Conservation (phyloP, 148 eudicot species). For the Camellia lanceoleosa region DNA sequence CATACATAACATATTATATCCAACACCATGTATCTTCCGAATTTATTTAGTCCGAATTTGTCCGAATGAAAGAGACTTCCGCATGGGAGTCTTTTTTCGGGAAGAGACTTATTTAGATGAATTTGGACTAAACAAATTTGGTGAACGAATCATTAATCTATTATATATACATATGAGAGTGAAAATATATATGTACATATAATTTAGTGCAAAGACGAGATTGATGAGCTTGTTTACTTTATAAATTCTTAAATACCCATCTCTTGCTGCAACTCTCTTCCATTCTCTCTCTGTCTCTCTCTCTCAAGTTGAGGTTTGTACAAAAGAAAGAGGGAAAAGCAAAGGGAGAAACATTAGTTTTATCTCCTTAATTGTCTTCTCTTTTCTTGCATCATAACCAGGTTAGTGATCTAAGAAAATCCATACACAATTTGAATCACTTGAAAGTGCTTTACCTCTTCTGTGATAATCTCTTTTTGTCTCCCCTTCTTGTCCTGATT, state of each 20-base stretch:
- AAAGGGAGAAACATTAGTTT: conserved; percentile 19
- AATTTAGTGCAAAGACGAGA: conserved; percentile 20
- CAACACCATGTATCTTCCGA: too few relatives aligned
- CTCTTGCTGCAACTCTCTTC: conserved; percentile 37
- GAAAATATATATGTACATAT: neutral
- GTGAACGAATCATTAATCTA: too few relatives aligned
- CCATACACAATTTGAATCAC: neutral
- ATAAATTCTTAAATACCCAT: conserved; percentile 67
- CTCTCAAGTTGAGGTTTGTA: conserved; percentile 23
- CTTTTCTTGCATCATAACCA: conserved; percentile 12
- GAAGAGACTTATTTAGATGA: too few relatives aligned
- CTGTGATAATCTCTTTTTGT: neutral
- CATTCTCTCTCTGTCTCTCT: conserved; percentile 43
- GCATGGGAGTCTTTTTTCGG: too few relatives aligned
- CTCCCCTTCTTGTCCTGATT: neutral
- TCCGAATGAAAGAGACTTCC: too few relatives aligned
- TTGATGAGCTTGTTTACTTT: conserved; percentile 33
- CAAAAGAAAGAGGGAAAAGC: conserved; percentile 25
- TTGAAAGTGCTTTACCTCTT: conserved; percentile 16
- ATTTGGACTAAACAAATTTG: too few relatives aligned
- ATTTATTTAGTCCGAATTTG: too few relatives aligned
- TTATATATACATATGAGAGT: neutral
- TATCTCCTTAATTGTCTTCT: conserved; percentile 16
- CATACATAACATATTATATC: neutral
- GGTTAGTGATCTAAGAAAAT: conserved; percentile 17